Evolutionary conservation across 2,329 filamentous ascomycete species (phyloP).

Genomic region (Colletotrichum lentis): DNA sequence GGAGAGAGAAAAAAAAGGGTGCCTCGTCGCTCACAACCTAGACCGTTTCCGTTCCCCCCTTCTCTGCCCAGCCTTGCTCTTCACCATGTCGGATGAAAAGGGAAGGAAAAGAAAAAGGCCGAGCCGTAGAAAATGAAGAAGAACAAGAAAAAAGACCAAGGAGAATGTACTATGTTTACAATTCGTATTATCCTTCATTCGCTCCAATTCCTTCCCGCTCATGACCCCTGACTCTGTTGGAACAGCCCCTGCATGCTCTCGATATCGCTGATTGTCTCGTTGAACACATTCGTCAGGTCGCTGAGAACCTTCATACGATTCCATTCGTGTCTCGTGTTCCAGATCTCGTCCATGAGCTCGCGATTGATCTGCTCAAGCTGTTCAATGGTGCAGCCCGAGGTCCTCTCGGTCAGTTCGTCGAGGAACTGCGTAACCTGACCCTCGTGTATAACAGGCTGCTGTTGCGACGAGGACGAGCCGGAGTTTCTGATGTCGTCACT

Average conservation of each 20-base stretch:
- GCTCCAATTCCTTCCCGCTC: background rate
- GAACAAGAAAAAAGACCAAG: background rate
- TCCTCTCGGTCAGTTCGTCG: slow-evolving; percentile 68
- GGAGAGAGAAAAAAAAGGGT: slow-evolving; percentile 28
- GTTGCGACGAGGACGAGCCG: slow-evolving; percentile 35
- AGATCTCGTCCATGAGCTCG: slow-evolving; percentile 88
- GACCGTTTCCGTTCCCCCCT: slow-evolving; percentile 20
- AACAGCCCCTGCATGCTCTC: slow-evolving; percentile 59
- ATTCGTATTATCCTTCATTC: background rate
- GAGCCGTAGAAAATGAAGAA: background rate
- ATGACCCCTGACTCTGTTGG: slow-evolving; percentile 53
- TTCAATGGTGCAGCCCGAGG: slow-evolving; percentile 84
- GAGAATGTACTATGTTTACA: slow-evolving; percentile 27
- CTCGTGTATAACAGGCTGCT: slow-evolving; percentile 57
- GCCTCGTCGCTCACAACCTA: slow-evolving; percentile 29
- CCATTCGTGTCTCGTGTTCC: slow-evolving; percentile 80
- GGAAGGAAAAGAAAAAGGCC: too few species aligned
- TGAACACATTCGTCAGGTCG: slow-evolving; percentile 74
- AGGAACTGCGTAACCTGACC: slow-evolving; percentile 66
- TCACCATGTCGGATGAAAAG: background rate
- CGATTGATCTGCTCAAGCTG: slow-evolving; percentile 95
- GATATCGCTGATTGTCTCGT: slow-evolving; percentile 76
- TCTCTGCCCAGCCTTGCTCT: background rate
- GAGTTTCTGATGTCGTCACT: slow-evolving; percentile 47
- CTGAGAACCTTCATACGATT: slow-evolving; percentile 79